phyloP scores from a whole-genome alignment of 129 eudicot species.

The Chrysanthemum seticuspe region DNA sequence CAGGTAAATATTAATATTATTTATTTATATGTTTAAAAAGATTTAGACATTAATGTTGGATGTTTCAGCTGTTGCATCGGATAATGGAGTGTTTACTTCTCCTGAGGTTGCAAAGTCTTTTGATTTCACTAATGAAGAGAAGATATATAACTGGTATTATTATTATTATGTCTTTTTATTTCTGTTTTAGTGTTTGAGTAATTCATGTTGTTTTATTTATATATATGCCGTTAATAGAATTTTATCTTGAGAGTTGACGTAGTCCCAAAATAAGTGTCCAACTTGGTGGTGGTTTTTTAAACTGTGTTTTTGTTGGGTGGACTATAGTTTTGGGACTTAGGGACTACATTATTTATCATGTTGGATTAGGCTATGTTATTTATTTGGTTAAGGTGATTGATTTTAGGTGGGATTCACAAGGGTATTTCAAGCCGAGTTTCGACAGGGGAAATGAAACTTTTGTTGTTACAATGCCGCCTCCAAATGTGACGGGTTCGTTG shows the following conservation, averaged over 20 bases:
- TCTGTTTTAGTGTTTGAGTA: no score
- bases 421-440: conserved; percentile 86
- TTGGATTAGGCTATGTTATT: conserved; percentile 5
- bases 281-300: no score
- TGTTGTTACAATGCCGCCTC: conserved; percentile 96
- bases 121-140: conserved; percentile 85
- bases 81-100: conserved; percentile 78
- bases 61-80: conserved; percentile 57
- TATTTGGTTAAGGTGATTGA: conserved; percentile 6
- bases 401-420: conserved; percentile 98
- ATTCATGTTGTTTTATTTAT: no score
- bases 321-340: no score
- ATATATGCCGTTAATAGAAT: no score
- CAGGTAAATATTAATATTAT: conserved; percentile 26
- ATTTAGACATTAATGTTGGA: neutral
- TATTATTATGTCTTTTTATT: neutral
- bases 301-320: no score
- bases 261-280: no score
- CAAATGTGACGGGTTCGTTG: conserved; percentile 97
- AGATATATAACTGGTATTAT: conserved; percentile 86
- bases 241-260: no score
- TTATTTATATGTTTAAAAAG: no score
- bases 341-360: neutral
- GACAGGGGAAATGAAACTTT: conserved; percentile 77
- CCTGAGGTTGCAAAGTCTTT: conserved; percentile 76